Evolutionary conservation across 768 basidiomycete genomes (phyloP), one percentile per base, ranked within the genome.

Genomic region (Amanita pseudoporphyria): DNA sequence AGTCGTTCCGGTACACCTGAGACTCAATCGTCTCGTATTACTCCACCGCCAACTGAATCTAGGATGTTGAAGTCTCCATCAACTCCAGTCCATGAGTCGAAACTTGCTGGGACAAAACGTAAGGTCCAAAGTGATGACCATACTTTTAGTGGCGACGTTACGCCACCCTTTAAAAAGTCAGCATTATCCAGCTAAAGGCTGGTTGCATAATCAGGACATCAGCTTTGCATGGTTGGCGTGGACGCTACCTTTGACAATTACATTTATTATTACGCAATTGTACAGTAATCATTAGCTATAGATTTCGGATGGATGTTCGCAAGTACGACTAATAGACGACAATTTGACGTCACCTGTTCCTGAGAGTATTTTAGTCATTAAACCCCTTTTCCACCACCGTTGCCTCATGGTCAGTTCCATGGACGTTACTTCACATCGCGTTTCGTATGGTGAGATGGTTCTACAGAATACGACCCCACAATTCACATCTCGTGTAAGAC

Each of bases 1-100:
- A 89, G 87, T 69, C 82, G 88, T 54, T 82, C 84, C 57, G 75
- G 74, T 58, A 90, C 88, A 16, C 88, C 88, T 62, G 87, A 90
- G 62, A 69, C 64, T 54, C 71, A 69, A 51, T 59, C 57, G 40
- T 57, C 59, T 6, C 68, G 67, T 32, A 58, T 66, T 36, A 70
- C 71, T 47, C 68, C 73, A 47, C 71, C 70, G 30, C 65, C 62
- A 39, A 53, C 62, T 54, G 54, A 56, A 46, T 54, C 67, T 54
- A 69, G 63, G 57, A 57, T 57, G 36, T 61, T 65, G 55, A 71
- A 64, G 58, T 67, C 67, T 42, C 69, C 67, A 39, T 72, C 74
- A 40, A 57, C 81, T 16, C 74, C 72, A 30, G 73, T 76, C 32
- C 73, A 77, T 56, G 74, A 76, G 41, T 65, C 74, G 55, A 77